Evolutionary conservation across 495 filamentous ascomycete genomes (phyloP).

Genomic region (Tuber microsphaerosporum): DNA sequence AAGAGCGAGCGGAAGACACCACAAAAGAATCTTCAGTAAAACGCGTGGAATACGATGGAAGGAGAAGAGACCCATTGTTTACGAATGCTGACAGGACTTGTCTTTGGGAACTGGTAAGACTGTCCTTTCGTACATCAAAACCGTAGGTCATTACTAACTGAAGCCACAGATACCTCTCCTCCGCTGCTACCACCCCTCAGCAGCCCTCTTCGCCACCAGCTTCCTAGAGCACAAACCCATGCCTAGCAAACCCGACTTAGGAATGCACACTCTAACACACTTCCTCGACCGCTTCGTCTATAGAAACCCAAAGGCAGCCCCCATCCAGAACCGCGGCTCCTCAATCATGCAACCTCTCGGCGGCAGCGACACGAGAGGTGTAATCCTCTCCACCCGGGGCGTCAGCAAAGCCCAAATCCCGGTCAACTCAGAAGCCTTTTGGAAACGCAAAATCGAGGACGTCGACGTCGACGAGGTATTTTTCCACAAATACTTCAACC

Average conservation of each 20-base stretch:
- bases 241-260: slow-evolving; percentile 79
- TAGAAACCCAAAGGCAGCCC: slow-evolving; percentile 69
- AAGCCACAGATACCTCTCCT: slow-evolving; percentile 57
- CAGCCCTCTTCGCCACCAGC: slow-evolving; percentile 71
- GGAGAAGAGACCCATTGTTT: slow-evolving; percentile 83
- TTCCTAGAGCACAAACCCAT: slow-evolving; percentile 60
- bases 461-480: slow-evolving; percentile 88
- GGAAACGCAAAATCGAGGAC: slow-evolving; percentile 78
- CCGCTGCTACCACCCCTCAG: slow-evolving; percentile 85
- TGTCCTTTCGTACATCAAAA: not conserved
- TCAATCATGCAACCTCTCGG: slow-evolving; percentile 95
- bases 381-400: slow-evolving; percentile 56
- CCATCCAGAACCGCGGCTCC: slow-evolving; percentile 56
- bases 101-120: slow-evolving; percentile 77
- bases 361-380: slow-evolving; percentile 55
- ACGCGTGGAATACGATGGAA: slow-evolving; percentile 61
- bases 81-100: slow-evolving; percentile 83
- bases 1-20: slow-evolving; percentile 26
- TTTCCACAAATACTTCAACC: slow-evolving; percentile 93
- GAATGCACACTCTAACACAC: slow-evolving; percentile 77
- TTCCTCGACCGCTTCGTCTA: slow-evolving; percentile 98
- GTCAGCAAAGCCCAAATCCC: slow-evolving; percentile 49
- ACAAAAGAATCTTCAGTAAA: slow-evolving; percentile 10
- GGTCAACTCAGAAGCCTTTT: slow-evolving; percentile 85
- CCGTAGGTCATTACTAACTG: slow-evolving; percentile 6